Conservation (phyloP, 139 green algal genomes). For the Chlamydomonas eustigma region DNA sequence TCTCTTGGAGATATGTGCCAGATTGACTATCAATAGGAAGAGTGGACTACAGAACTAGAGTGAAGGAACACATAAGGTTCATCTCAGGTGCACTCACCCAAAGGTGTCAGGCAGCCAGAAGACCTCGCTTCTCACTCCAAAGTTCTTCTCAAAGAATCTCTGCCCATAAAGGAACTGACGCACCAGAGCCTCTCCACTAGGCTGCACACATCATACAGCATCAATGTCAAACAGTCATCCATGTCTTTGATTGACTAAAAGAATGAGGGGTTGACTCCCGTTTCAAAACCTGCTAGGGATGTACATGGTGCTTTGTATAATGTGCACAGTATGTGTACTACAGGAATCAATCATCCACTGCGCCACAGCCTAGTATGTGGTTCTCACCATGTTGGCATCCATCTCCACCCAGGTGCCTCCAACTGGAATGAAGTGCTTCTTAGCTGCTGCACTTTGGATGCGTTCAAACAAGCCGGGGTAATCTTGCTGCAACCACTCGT, state of each 20-base stretch:
- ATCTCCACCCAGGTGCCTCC: slow-evolving; percentile 39
- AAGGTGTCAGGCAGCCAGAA: slow-evolving; percentile 40
- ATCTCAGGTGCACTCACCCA: too few species aligned
- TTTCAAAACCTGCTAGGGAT: too few species aligned
- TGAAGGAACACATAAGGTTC: too few species aligned
- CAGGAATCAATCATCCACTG: too few species aligned
- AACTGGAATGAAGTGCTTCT: slow-evolving; percentile 26
- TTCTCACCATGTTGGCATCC: slow-evolving; percentile 42
- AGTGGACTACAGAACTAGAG: too few species aligned
- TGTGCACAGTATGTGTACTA: too few species aligned
- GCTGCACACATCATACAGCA: slow-evolving; percentile 8
- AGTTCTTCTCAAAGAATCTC: slow-evolving; percentile 25
- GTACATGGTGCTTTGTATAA: too few species aligned
- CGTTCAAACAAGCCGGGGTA: slow-evolving; percentile 26
- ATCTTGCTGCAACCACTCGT: slow-evolving; percentile 30
- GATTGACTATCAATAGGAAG: too few species aligned
- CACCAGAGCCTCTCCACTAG: slow-evolving; percentile 31
- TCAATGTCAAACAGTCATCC: not conserved
- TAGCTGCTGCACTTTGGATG: slow-evolving; percentile 1
- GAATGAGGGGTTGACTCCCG: too few species aligned
- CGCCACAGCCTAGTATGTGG: too few species aligned
- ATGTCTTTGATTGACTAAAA: slow-evolving; percentile 3
- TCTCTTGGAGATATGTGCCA: too few species aligned
- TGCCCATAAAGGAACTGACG: slow-evolving; percentile 40
- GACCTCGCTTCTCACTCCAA: slow-evolving; percentile 18